Evolutionary conservation across 495 filamentous ascomycete species (phyloP).

Genomic region (Stereocaulon alpinum): DNA sequence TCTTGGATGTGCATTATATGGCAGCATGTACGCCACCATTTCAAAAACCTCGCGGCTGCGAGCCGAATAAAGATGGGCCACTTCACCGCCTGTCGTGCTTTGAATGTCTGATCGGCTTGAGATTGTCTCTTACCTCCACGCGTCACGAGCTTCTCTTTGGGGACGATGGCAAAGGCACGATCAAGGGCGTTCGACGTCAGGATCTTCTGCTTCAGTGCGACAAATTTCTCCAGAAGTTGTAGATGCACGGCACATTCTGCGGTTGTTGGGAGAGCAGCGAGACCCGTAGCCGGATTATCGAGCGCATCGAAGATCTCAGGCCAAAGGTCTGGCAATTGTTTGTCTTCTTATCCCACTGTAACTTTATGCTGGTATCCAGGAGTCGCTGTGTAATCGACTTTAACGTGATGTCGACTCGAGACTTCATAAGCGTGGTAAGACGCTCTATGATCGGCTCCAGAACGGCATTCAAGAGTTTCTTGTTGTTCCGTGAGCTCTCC

Average conservation of each 20-base stretch:
- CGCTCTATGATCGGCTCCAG: too few relatives aligned
- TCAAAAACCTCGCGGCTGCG: not conserved
- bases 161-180: not conserved
- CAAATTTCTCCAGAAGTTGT: not conserved
- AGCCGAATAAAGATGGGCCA: not conserved
- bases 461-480: too few relatives aligned
- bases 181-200: not conserved
- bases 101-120: not conserved
- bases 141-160: not conserved
- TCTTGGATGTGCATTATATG: not conserved
- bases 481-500: too few relatives aligned
- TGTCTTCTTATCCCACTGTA: too few relatives aligned
- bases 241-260: slow-evolving; percentile 4
- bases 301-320: not conserved
- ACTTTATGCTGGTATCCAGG: too few relatives aligned
- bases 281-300: not conserved
- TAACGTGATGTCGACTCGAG: too few relatives aligned
- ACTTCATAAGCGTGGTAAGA: too few relatives aligned
- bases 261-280: not conserved
- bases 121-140: not conserved
- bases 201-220: not conserved
- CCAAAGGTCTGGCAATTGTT: too few relatives aligned
- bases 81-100: not conserved
- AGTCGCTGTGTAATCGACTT: too few relatives aligned
- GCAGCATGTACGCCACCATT: not conserved